Conservation (phyloP, 2,329 filamentous ascomycete species). For the Phialophora verrucosa region DNA sequence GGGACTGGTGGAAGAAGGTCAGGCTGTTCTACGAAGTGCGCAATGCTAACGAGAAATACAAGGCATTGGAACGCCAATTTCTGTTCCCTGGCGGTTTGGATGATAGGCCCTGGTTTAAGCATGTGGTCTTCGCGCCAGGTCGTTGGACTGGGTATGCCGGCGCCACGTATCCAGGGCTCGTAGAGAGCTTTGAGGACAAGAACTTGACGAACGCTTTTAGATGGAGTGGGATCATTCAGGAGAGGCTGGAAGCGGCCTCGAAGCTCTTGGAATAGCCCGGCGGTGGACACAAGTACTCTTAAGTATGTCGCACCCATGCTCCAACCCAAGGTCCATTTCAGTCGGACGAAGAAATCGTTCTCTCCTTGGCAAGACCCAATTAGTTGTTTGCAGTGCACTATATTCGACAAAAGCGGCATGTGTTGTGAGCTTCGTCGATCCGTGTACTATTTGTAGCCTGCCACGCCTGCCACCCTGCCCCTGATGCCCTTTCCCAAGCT, state of each 20-base stretch:
- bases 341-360: not conserved
- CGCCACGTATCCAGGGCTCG: conserved; percentile 68
- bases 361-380: not conserved
- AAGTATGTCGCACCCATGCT: not conserved
- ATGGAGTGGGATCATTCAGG: conserved; percentile 43
- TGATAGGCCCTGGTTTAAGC: conserved; percentile 84
- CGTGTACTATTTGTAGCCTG: no score
- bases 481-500: not conserved
- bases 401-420: no score
- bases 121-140: conserved; percentile 90
- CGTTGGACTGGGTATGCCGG: conserved; percentile 91
- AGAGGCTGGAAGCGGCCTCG: conserved; percentile 38
- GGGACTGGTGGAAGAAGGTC: conserved; percentile 73
- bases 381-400: not conserved
- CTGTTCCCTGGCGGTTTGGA: conserved; percentile 78
- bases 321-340: not conserved
- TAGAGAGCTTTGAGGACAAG: conserved; percentile 63
- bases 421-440: no score
- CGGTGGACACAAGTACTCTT: not conserved
- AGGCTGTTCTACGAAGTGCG: conserved; percentile 68
- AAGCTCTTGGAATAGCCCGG: conserved; percentile 33
- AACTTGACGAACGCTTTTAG: conserved; percentile 51
- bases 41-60: conserved; percentile 78
- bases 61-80: conserved; percentile 80
- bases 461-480: no score